Evolutionary conservation across 768 basidiomycete species (phyloP), one percentile per base, ranked within the genome.

Genomic region (Lentinula lateritia): DNA sequence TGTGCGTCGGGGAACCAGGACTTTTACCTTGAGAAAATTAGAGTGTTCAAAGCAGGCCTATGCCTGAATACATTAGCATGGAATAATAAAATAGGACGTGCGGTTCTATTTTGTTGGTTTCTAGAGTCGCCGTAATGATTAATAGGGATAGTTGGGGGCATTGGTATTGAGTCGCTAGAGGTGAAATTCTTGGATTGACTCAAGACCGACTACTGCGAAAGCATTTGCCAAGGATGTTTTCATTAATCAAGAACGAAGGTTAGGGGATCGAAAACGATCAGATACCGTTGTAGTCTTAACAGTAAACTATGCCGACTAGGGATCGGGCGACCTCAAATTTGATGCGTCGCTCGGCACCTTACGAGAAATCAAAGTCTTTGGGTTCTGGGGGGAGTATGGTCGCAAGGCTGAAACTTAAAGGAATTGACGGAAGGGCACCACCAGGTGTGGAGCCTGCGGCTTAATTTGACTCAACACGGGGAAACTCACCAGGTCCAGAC

Each of bases 361-460:
- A 84, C 82, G 81, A 86, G 87, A 88, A 89, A 89, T 87, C 86
- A 88, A 87, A 88, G 88, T 88, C 84, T 88, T 89, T 88, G 87
- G 88, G 87, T 88, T 90, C 84, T 80, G 84, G 85, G 83, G 84
- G 83, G 81, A 85, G 84, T 84, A 85, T 84, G 83, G 83, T 84
- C 81, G 79, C 82, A 81, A 81, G 79, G 78, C 80, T 86, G 85
- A 87, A 87, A 87, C 85, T 87, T 86, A 86, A 85, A 86, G 85
- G 84, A 88, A 87, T 87, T 88, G 84, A 86, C 78, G 82, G 86
- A 87, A 87, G 78, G 76, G 79, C 75, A 80, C 78, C 46, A 60
- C 58, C 58, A 60, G 58, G 79, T 73, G 78, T 80, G 82, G 85
- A 87, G 86, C 85, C 86, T 87, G 86, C 83, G 81, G 86, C 86